Base-by-base conservation (phyloP, 2,329 filamentous ascomycete genomes). In the Sporothrix humicola region DNA sequence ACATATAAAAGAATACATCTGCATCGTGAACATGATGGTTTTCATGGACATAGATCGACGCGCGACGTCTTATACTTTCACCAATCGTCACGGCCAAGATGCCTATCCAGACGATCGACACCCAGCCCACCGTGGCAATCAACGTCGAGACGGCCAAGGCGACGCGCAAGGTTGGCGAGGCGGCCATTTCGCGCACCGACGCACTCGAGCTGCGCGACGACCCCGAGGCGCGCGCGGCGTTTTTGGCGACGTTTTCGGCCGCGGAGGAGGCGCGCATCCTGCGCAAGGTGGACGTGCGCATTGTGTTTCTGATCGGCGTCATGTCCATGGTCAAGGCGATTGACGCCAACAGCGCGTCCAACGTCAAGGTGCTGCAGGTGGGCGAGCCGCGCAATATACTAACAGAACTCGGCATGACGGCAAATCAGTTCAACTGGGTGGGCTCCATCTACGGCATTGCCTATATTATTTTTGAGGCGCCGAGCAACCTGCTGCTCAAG, bases 401-500 rank as follows among this genome's bases (percentile, higher is more conserved):
- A 15, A 80, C 72, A 0, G 79, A 84, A 58, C 77, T 84, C 9
- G 71, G 79, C 17, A 84, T 84, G 82, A 83, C 80, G 6, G 46
- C 81, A 0, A 77, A 84, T 75, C 76, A 83, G 72, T 84, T 83
- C 73, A 83, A 83, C 69, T 83, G 81, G 81, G 81, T 82, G 1
- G 79, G 79, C 68, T 81, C 80, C 3, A 83, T 82, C 20, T 81
- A 83, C 72, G 82, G 80, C 61, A 74, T 75, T 23, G 58, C 73
- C 9, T 74, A 74, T 48, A 73, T 72, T 46, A 46, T 76, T 7
- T 76, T 76, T 44, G 74, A 91, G 78, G 80, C 91, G 0, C 89
- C 89, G 0, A 89, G 87, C 0, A 91, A 91, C 74, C 82, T 90
- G 73, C 77, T 77, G 0, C 80, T 90, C 2, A 89, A 87, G 0